Conservation (phyloP, 2,329 filamentous ascomycete species). For the Cryphonectria nitschkei region DNA sequence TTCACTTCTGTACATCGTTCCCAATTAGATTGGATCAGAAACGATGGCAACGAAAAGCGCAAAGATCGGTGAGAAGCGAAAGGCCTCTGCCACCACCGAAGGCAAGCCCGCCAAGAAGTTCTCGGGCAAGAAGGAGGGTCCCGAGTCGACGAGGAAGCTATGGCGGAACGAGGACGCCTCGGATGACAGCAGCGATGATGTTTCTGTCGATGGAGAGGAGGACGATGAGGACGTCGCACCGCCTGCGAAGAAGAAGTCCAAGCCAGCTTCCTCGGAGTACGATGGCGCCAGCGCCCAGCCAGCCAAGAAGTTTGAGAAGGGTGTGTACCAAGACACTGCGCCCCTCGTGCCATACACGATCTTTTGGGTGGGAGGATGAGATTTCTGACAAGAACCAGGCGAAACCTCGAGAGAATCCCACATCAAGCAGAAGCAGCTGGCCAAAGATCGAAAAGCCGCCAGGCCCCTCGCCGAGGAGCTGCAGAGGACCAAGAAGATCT, state of each 20-base stretch:
- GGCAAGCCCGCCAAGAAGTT: slow-evolving; percentile 50
- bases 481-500: slow-evolving; percentile 90
- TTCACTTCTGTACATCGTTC: neutral
- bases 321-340: neutral
- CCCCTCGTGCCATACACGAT: neutral
- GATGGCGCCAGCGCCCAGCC: slow-evolving; percentile 31
- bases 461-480: slow-evolving; percentile 94
- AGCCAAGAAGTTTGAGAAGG: slow-evolving; percentile 48
- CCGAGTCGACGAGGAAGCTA: slow-evolving; percentile 39
- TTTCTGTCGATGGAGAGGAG: slow-evolving; percentile 55
- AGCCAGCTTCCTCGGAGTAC: slow-evolving; percentile 38
- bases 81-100: slow-evolving; percentile 47
- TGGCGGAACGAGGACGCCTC: slow-evolving; percentile 41
- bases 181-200: slow-evolving; percentile 43
- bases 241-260: slow-evolving; percentile 43
- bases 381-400: slow-evolving; percentile 41
- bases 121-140: slow-evolving; percentile 54
- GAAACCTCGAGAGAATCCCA: slow-evolving; percentile 83
- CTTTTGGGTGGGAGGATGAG: neutral
- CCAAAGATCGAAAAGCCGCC: slow-evolving; percentile 84
- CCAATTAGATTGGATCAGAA: slow-evolving; percentile 15
- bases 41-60: slow-evolving; percentile 55
- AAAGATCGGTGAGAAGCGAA: slow-evolving; percentile 58
- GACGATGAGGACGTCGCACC: slow-evolving; percentile 49
- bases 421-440: slow-evolving; percentile 87